Conservation (phyloP, 192 early-diverging fungal species). For the Phycomyces blakesleeanus region DNA sequence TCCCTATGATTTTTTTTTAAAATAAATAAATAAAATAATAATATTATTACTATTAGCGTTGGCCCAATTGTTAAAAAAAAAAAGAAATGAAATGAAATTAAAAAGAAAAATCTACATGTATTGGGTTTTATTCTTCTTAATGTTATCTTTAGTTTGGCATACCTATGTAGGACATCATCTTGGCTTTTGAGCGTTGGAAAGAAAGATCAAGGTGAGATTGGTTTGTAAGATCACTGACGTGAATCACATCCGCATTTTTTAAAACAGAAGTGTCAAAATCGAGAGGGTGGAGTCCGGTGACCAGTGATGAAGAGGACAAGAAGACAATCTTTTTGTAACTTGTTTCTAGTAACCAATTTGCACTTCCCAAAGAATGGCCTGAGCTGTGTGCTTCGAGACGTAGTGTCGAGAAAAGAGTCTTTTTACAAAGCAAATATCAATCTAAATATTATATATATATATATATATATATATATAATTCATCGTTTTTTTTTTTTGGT, state of each 20-base stretch:
- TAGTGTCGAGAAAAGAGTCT: slow-evolving; percentile 17
- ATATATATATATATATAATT: too few relatives aligned
- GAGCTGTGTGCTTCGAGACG: slow-evolving; percentile 61
- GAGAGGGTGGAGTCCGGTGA: slow-evolving; percentile 44
- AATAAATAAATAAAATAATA: too few relatives aligned
- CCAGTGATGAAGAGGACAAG: slow-evolving; percentile 43
- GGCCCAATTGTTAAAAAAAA: too few relatives aligned
- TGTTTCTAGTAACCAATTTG: slow-evolving; percentile 71
- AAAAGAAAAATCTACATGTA: slow-evolving; percentile 10
- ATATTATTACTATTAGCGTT: too few relatives aligned
- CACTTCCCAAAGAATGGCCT: slow-evolving; percentile 68
- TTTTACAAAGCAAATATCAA: not conserved
- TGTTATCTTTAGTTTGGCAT: too few relatives aligned
- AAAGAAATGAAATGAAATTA: too few relatives aligned
- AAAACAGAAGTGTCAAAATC: slow-evolving; percentile 43
- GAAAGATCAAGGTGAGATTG: slow-evolving; percentile 16
- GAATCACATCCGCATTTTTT: slow-evolving; percentile 38
- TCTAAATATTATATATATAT: too few relatives aligned
- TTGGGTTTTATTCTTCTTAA: too few relatives aligned
- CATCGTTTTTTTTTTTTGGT: too few relatives aligned
- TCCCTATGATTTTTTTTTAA: too few relatives aligned
- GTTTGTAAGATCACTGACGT: slow-evolving; percentile 40
- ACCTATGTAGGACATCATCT: slow-evolving; percentile 40
- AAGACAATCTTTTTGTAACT: slow-evolving; percentile 51
- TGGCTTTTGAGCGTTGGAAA: slow-evolving; percentile 33